Evolutionary conservation across 176 grass and related monocot genomes (phyloP), one percentile per base, ranked within the genome.

Genomic region (Poa annua): DNA sequence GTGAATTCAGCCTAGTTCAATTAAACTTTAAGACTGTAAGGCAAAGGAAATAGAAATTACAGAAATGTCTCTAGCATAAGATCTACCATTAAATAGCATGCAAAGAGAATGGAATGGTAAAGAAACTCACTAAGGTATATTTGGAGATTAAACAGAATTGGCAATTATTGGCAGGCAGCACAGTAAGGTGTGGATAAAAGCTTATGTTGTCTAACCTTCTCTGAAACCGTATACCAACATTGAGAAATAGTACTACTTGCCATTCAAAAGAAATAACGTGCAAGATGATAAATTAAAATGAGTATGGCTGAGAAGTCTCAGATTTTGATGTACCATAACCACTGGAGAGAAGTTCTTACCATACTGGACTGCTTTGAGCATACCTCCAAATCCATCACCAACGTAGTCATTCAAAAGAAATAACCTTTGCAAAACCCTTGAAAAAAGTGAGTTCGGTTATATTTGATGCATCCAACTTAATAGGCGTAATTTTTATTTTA

Each of bases 311-410:
- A 77, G 35, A 49, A 56, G 6, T 59, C 14, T 0, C 61, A 79
- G 12, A 76, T 11, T 87, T 55, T 41, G 20, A 7, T 71, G 78
- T 85, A 97, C 94, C 92, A 92, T 94, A 92, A 83, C 94, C 94
- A 94, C 84, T 94, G 89, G 44, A 97, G 89, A 97, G 83, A 94
- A 94, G 25, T 94, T 94, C 38, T 90, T n/a, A 22, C 39, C 68
- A 71, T 45, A 71, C 1, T 47, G n/a, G 21, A 22, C 68, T 71
- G 47, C 68, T 48, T 5, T 45, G 41, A 71, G 68, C 88, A 91
- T 89, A 94, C 74, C 90, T 92, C 91, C 91, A 94, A 80, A 92
- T 94, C 53, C 91, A 91, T 89, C 87, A 80, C 91, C 91, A 80
- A 94, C 25, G 25, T 62, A 62, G 59, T 92, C 95, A 82, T 92